These are phyloP conservation scores for Beauveria sp. DNA, from an alignment of 2,329 filamentous ascomycete species.

Conservation along the genomic window DNA sequence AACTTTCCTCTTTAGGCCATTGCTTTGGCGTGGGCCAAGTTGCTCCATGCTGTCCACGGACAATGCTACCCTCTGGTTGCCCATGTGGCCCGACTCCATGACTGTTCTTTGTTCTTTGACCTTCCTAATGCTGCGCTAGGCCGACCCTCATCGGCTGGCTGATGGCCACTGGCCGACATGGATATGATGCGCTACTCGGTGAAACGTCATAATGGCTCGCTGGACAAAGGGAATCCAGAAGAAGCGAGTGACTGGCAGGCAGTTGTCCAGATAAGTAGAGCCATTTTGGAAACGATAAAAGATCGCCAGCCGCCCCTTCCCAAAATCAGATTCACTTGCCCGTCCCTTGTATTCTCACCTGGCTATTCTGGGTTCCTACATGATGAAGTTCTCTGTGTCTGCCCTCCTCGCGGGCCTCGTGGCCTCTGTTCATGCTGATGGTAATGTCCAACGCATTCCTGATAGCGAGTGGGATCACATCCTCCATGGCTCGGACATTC, in stretches of 20 bases:
- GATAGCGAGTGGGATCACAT: conserved; percentile 88
- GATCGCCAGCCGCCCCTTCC: not conserved
- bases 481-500: conserved; percentile 76
- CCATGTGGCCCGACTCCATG: not conserved
- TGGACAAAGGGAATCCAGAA: not conserved
- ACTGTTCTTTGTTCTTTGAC: not conserved
- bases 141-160: not conserved
- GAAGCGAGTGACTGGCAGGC: not conserved
- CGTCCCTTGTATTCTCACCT: not conserved
- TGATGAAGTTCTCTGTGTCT: conserved; percentile 7
- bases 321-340: too few relatives aligned
- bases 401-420: conserved; percentile 5
- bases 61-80: not conserved
- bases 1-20: conserved; percentile 1
- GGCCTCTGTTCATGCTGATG: conserved; percentile 57
- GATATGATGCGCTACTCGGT: not conserved
- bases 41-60: not conserved
- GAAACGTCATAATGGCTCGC: not conserved
- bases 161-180: not conserved
- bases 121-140: conserved; percentile 5
- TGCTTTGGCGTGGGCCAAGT: not conserved
- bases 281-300: not conserved
- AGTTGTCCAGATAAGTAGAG: not conserved
- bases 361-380: not conserved
- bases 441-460: conserved; percentile 72